Evolutionary conservation across 805 yeast genomes (phyloP), one percentile per base, ranked within the genome.

Genomic region (Teunomyces atbi): DNA sequence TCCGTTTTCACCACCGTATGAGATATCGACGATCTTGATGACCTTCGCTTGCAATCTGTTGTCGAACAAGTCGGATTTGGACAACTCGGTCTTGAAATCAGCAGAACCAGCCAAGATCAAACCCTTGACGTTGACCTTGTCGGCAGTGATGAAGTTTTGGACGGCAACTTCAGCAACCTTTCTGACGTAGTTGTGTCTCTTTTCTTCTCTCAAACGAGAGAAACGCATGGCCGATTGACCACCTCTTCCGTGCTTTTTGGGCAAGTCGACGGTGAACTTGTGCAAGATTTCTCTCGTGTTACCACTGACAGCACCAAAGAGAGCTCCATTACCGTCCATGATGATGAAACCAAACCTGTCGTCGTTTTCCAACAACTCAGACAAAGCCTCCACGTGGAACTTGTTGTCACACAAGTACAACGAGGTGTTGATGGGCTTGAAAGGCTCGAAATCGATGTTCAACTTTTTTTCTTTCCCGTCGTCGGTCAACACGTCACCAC

Each of bases 171-270:
- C 99, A 42, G 98, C 96, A 41, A 94, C 99, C 65, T 94, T 94
- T 73, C 99, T 83, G 51, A 94, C 95, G 73, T 94, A 94, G 69
- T 94, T 94, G 71, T 94, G 99, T 77, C 99, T 89, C 70, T 94
- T 94, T 73, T 94, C 99, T 60, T 94, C 99, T 81, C 99, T 87
- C 69, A 94, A 79, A 79, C 99, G 91, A 20, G 97, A 85, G 78
- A 94, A 94, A 89, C 99, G 98, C 58, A 94, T 67, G 38, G 99
- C 99, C 52, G 99, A 94, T 77, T 94, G 99, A 86, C 99, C 99
- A 87, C 99, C 99, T 81, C 99, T 87, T 63, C 99, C 99, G 78
- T 94, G 99, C 89, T 94, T 94, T 78, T 94, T 94, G 60, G 99
- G 99, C 60, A 94, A 78, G 70, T 94, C 99, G 46, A 94, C 99